phyloP scores from a whole-genome alignment of 257 asterid species.

The Oldenlandia corymbosa region DNA sequence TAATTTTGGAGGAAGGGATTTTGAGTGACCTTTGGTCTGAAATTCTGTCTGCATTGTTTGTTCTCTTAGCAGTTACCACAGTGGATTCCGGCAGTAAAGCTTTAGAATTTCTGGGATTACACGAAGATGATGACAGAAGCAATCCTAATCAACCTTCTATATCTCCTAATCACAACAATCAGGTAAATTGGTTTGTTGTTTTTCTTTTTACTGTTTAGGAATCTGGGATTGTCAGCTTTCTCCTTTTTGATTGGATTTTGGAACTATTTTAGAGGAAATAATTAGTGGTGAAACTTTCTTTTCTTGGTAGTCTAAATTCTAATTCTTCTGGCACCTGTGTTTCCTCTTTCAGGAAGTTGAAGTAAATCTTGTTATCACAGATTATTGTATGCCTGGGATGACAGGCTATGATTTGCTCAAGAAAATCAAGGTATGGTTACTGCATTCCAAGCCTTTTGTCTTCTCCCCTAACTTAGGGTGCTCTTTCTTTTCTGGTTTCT shows the following conservation, averaged over 20 bases:
- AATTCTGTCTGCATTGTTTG: conserved; percentile 8
- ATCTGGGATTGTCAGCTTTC: conserved; percentile 14
- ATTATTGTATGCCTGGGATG: conserved; percentile 49
- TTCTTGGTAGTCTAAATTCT: conserved; percentile 3
- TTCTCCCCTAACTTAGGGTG: neutral
- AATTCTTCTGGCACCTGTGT: neutral
- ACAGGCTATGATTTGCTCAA: conserved; percentile 49
- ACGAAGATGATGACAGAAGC: conserved; percentile 26
- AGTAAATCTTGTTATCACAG: conserved; percentile 42
- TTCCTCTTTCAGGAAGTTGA: conserved; percentile 18
- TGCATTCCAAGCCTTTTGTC: conserved; percentile 5
- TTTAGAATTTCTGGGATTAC: conserved; percentile 50
- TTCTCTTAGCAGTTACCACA: conserved; percentile 41
- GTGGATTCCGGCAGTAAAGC: conserved; percentile 67
- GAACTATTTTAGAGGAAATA: neutral
- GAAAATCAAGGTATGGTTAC: conserved; percentile 37
- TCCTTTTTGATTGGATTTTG: conserved; percentile 12
- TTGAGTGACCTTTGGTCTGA: neutral
- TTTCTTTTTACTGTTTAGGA: neutral
- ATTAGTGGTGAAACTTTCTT: neutral
- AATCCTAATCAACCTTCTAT: conserved; percentile 26
- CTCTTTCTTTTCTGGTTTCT: neutral
- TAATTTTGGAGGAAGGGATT: neutral
- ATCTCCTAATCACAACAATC: conserved; percentile 34
- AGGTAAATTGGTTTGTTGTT: conserved; percentile 17